These are phyloP conservation scores for Lactarius tabidus DNA, from an alignment of 768 basidiomycete species.

Conservation along the genomic window DNA sequence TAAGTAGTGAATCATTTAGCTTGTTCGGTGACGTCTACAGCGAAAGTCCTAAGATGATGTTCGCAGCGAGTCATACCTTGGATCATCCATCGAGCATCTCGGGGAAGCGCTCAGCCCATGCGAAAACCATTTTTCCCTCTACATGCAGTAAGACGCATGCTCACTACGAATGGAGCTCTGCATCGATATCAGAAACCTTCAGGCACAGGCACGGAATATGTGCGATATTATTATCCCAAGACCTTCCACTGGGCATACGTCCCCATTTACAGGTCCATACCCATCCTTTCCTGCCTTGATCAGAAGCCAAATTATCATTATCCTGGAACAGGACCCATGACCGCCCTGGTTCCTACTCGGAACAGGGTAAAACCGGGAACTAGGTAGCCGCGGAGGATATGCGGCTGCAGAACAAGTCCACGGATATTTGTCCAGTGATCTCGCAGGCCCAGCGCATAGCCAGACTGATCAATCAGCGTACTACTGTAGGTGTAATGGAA, in stretches of 20 bases:
- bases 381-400: neutral
- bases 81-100: too few species aligned
- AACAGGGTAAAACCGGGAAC: neutral
- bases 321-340: neutral
- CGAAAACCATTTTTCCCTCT: neutral
- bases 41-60: too few species aligned
- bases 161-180: neutral
- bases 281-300: neutral
- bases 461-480: neutral
- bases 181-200: neutral
- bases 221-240: neutral
- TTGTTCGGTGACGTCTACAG: too few species aligned
- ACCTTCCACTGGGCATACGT: neutral
- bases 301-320: too few species aligned
- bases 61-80: too few species aligned
- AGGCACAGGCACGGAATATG: neutral
- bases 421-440: neutral
- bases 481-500: neutral
- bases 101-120: too few species aligned
- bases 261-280: neutral
- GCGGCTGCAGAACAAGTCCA: neutral
- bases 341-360: neutral
- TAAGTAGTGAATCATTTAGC: too few species aligned
- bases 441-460: neutral
- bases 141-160: neutral